phyloP scores from a whole-genome alignment of 2,329 filamentous ascomycete genomes.

The Claviceps citrina region DNA sequence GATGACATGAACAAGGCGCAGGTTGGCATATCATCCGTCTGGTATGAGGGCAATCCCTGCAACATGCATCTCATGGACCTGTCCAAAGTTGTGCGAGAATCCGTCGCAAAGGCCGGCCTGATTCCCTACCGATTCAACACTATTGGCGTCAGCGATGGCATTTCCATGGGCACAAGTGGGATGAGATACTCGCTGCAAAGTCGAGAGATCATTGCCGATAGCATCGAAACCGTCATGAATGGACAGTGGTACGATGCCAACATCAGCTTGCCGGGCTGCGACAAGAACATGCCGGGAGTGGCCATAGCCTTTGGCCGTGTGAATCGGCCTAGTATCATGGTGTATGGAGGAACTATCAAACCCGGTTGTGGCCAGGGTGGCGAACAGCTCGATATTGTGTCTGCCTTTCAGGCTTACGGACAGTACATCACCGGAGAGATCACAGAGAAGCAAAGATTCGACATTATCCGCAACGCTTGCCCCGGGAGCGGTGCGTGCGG shows the following conservation, averaged over 20 bases:
- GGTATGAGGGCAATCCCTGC: conserved; percentile 96
- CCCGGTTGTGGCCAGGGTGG: conserved; percentile 71
- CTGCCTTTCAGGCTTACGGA: conserved; percentile 94
- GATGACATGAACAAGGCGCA: conserved; percentile 91
- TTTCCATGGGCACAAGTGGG: conserved; percentile 94
- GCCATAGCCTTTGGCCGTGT: conserved; percentile 87
- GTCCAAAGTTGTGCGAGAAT: conserved; percentile 55
- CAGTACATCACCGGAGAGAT: conserved; percentile 89
- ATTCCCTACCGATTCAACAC: conserved; percentile 98
- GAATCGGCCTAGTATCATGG: conserved; percentile 90
- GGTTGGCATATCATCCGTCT: conserved; percentile 93
- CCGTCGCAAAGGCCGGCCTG: conserved; percentile 54
- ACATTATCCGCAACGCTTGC: conserved; percentile 86
- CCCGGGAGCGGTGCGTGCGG: conserved; percentile 51
- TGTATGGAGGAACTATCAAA: conserved; percentile 89
- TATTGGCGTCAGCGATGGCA: conserved; percentile 90
- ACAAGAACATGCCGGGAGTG: conserved; percentile 98
- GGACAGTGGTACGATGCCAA: conserved; percentile 98
- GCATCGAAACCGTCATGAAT: conserved; percentile 97
- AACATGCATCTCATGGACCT: conserved; percentile 97
- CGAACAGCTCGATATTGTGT: conserved; percentile 79
- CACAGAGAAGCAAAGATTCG: conserved; percentile 77
- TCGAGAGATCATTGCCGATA: conserved; percentile 92
- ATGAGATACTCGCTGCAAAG: conserved; percentile 95
- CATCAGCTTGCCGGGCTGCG: conserved; percentile 89